phyloP scores from a whole-genome alignment of 495 filamentous ascomycete genomes.

The Copromyces sp. region DNA sequence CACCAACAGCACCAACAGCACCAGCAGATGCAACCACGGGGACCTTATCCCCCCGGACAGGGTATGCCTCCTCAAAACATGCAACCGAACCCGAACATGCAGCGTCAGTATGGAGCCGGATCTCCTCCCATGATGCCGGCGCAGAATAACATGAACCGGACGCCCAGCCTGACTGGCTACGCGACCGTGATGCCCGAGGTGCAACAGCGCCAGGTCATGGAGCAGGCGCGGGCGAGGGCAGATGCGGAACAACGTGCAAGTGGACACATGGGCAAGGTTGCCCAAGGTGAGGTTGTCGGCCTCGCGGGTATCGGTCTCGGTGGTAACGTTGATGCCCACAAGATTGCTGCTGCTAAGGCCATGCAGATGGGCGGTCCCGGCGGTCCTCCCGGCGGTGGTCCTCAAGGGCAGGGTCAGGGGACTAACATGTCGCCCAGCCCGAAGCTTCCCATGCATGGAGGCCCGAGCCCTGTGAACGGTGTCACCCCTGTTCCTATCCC shows the following conservation, averaged over 20 bases:
- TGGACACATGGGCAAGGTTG: conserved; percentile 25
- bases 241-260: conserved; percentile 28
- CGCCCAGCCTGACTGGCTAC: conserved; percentile 21
- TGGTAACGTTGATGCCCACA: conserved; percentile 24
- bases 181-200: conserved; percentile 27
- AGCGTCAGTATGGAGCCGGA: conserved; percentile 14
- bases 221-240: conserved; percentile 36
- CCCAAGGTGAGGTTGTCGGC: conserved; percentile 21
- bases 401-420: background rate
- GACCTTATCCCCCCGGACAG: conserved; percentile 15
- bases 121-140: conserved; percentile 13
- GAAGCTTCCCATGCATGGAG: conserved; percentile 1
- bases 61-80: conserved; percentile 18
- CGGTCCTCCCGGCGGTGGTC: background rate
- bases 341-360: conserved; percentile 24
- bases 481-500: conserved; percentile 11
- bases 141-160: conserved; percentile 20
- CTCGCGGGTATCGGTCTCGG: conserved; percentile 29
- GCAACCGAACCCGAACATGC: conserved; percentile 11
- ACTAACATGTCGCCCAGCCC: conserved; percentile 15
- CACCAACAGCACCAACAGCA: conserved; percentile 16
- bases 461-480: background rate
- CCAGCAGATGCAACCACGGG: conserved; percentile 15
- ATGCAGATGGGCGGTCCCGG: conserved; percentile 18
- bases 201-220: conserved; percentile 30